Evolutionary conservation across 2,329 filamentous ascomycete species (phyloP), one percentile per base, ranked within the genome.

Genomic region (Paracorniculantispora psalliotae): DNA sequence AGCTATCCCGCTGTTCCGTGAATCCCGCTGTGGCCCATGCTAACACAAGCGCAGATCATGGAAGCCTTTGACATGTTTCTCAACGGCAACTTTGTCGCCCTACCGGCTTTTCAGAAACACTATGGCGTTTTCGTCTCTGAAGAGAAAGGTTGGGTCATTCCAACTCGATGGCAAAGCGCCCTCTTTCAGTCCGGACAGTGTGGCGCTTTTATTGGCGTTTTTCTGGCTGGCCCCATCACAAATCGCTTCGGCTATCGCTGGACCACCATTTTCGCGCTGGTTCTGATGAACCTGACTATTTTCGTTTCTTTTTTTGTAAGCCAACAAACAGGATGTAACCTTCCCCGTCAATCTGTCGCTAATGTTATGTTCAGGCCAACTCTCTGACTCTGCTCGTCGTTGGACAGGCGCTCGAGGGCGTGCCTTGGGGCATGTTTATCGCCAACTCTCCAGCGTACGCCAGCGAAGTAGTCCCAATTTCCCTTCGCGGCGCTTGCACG

Each of bases 391-490:
- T 80, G 61, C 71, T 80, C 57, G 75, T 83, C 44, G 74, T 75
- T 1, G 72, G 78, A 23, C 83, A 86, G 71, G 72, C 82, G 26
- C 74, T 87, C 50, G 81, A 85, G 69, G 83, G 83, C 63, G 65
- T 87, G 17, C 83, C 71, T 0, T 86, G 84, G 84, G 83, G 84
- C 23, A 79, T 86, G 64, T 86, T 86, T 71, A 84, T 85, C 62
- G 81, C 83, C 66, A 84, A 84, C 68, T 77, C 83, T 10, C 83
- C 83, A 1, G 83, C 83, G 2, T 85, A 86, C 72, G 82, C 79
- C 69, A 75, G 73, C 63, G 83, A 86, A 67, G 83, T 86, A 52
- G 81, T 84, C 12, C 83, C 83, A 0, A 74, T 86, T 39, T 71
- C 73, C 64, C 73, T 86, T 46, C 74, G 83, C 68, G 83, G 79